phyloP scores from a whole-genome alignment of 2,329 filamentous ascomycete genomes.

The Apiospora sp. region DNA sequence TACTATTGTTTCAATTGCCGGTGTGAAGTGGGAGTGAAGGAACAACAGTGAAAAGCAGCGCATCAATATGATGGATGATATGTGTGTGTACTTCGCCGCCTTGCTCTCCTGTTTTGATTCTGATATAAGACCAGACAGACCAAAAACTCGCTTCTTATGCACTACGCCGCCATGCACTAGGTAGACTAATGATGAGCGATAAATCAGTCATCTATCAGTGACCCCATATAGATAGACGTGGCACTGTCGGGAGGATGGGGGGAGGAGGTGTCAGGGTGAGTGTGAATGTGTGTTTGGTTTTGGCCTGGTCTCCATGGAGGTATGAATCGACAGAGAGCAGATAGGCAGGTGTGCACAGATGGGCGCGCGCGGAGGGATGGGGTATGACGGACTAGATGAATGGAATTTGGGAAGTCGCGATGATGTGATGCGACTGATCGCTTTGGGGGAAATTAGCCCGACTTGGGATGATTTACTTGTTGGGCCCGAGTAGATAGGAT shows the following conservation, averaged over 20 bases:
- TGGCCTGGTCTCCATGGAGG: not conserved
- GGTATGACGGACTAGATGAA: slow-evolving; percentile 13
- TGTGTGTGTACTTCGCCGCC: not conserved
- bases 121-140: slow-evolving; percentile 14
- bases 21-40: not conserved
- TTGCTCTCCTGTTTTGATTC: not conserved
- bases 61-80: not conserved
- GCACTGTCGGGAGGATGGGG: slow-evolving; percentile 9
- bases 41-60: not conserved
- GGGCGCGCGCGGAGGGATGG: slow-evolving; percentile 16
- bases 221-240: slow-evolving; percentile 14
- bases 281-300: slow-evolving; percentile 16
- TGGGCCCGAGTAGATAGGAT: slow-evolving; percentile 21
- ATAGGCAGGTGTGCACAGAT: not conserved
- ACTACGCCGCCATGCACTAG: slow-evolving; percentile 14
- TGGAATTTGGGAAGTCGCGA: slow-evolving; percentile 14
- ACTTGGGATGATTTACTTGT: slow-evolving; percentile 21
- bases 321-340: not conserved
- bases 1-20: slow-evolving; percentile 1
- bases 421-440: slow-evolving; percentile 23
- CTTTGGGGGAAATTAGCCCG: slow-evolving; percentile 21
- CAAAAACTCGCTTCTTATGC: slow-evolving; percentile 10
- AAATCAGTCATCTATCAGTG: slow-evolving; percentile 21
- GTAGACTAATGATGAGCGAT: slow-evolving; percentile 14
- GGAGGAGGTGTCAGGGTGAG: slow-evolving; percentile 8